Evolutionary conservation across 2,329 filamentous ascomycete genomes (phyloP).

Genomic region (Diaporthe batatas): DNA sequence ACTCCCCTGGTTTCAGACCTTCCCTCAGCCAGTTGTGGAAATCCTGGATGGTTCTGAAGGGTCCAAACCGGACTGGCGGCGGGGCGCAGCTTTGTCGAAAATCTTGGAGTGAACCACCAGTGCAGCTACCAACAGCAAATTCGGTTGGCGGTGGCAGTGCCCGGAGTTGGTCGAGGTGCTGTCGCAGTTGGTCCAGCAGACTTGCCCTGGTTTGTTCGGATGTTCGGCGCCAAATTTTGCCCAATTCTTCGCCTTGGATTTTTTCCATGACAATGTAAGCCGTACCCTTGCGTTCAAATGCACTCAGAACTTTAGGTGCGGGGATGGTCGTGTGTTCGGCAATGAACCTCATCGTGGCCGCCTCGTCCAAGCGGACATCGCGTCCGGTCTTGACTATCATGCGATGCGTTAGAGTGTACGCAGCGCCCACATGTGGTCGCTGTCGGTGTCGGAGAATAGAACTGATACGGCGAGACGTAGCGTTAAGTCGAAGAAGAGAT

Average conservation of each 20-base stretch:
- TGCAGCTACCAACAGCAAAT: neutral
- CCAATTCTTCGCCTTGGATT: neutral
- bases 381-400: conserved; percentile 12
- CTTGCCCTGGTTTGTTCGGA: neutral
- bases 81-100: neutral
- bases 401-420: neutral
- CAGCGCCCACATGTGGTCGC: conserved; percentile 2
- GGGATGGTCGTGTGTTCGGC: neutral
- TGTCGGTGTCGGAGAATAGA: neutral
- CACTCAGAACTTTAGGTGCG: neutral
- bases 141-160: neutral
- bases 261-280: conserved; percentile 12
- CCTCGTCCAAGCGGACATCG: conserved; percentile 1
- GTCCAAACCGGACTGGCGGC: neutral
- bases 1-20: neutral
- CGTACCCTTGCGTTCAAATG: neutral
- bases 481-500: neutral
- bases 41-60: neutral
- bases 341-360: conserved; percentile 6
- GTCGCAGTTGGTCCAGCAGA: neutral
- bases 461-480: neutral
- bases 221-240: neutral
- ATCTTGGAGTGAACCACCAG: neutral
- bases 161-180: neutral
- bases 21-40: conserved; percentile 10